Percentiles rank a stretch among this genome's conserved stretches.
Conservation (phyloP, 225 moss, liverwort and hornwort genomes). For the Straminergon stramineum region DNA sequence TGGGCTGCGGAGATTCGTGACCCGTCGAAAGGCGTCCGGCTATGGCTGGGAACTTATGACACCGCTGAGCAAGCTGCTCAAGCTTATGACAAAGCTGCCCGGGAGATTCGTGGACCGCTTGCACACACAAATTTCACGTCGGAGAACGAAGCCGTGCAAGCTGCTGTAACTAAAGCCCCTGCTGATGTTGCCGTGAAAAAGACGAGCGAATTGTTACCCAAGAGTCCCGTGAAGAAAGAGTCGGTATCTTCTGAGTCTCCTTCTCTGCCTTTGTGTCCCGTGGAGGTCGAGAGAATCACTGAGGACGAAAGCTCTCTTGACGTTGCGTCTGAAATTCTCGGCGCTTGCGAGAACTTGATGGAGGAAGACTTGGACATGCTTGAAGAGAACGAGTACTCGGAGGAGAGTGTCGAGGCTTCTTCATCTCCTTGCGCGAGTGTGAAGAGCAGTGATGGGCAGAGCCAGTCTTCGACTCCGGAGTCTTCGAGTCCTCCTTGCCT, state of each 20-base stretch:
- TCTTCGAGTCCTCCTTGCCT: neutral
- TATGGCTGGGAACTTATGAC: slow-evolving; percentile 50
- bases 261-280: neutral
- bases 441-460: neutral
- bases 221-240: neutral
- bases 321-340: neutral
- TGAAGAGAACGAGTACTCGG: slow-evolving; percentile 25
- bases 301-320: slow-evolving; percentile 9
- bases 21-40: slow-evolving; percentile 44
- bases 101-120: slow-evolving; percentile 41
- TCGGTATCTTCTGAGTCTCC: neutral
- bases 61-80: slow-evolving; percentile 47
- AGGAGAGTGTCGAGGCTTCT: slow-evolving; percentile 23
- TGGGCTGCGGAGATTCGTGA: slow-evolving; percentile 62
- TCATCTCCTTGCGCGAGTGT: slow-evolving; percentile 3
- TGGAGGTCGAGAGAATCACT: neutral
- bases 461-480: neutral
- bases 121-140: slow-evolving; percentile 42
- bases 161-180: neutral
- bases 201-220: neutral
- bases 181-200: neutral
- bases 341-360: neutral
- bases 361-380: slow-evolving; percentile 5
- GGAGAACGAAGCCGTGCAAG: neutral
- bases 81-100: slow-evolving; percentile 40